Evolutionary conservation across 2,329 filamentous ascomycete genomes (phyloP).

Genomic region (Venturia oleaginea): DNA sequence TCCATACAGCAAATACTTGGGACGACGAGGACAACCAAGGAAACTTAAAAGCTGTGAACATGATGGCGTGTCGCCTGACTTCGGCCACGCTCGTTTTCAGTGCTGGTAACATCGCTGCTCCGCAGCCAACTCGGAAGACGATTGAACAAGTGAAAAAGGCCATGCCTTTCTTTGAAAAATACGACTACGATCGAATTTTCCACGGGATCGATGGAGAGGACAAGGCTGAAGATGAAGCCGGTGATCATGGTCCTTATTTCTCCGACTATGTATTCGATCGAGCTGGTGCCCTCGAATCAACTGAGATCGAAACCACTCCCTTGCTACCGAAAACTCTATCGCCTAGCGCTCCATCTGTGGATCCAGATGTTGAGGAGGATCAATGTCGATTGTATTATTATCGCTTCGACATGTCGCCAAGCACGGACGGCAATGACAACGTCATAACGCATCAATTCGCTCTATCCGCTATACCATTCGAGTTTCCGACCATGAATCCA

Average conservation of each 20-base stretch:
- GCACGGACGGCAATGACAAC: conserved; percentile 20
- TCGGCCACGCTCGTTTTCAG: conserved; percentile 56
- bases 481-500: conserved; percentile 55
- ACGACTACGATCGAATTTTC: conserved; percentile 25
- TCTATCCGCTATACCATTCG: conserved; percentile 55
- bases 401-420: conserved; percentile 41
- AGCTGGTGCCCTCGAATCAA: conserved; percentile 19
- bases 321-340: conserved; percentile 14
- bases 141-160: conserved; percentile 21
- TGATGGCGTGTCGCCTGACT: conserved; percentile 58
- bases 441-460: conserved; percentile 55
- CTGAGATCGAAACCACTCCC: conserved; percentile 22
- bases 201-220: background rate
- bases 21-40: conserved; percentile 36
- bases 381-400: conserved; percentile 65
- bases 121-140: conserved; percentile 29
- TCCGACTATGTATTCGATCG: conserved; percentile 20
- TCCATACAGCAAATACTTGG: conserved; percentile 66
- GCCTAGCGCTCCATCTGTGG: conserved; percentile 11
- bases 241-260: conserved; percentile 19
- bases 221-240: conserved; percentile 16
- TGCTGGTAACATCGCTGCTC: conserved; percentile 52
- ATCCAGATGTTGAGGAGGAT: conserved; percentile 45
- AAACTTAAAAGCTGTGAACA: conserved; percentile 43
- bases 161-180: conserved; percentile 40